Conservation (phyloP, 352 stramenopile species). For the Blastocystis sp. region DNA sequence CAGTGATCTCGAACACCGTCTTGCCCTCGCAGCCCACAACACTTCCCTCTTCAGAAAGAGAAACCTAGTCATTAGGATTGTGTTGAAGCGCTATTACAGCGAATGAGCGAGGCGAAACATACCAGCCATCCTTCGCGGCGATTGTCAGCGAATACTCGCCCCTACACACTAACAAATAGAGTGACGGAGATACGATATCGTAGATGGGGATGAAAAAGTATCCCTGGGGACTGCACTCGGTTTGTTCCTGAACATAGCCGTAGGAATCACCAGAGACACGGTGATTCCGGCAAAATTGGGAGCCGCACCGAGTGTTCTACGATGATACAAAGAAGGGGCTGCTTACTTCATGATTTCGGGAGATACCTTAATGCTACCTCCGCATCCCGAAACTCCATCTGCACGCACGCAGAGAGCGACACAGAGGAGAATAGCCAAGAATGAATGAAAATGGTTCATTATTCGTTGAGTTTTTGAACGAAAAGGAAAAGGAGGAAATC, state of each 20-base stretch:
- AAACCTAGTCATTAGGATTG: constrained; percentile 6
- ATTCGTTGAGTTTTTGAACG: neutral
- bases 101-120: constrained; percentile 10
- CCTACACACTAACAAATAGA: neutral
- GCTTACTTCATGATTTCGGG: constrained; percentile 21
- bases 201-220: constrained; percentile 59
- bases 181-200: constrained; percentile 16
- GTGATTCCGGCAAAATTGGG: constrained; percentile 37
- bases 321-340: neutral
- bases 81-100: neutral
- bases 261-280: constrained; percentile 37
- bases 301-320: neutral
- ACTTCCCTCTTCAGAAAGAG: constrained; percentile 8
- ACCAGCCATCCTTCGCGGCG: constrained; percentile 35
- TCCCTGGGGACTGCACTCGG: constrained; percentile 53
- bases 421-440: constrained; percentile 10
- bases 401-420: neutral
- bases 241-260: constrained; percentile 40
- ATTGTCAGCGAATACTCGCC: constrained; percentile 26
- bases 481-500: neutral
- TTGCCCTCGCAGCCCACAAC: constrained; percentile 35
- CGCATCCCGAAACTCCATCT: constrained; percentile 33
- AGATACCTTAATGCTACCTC: constrained; percentile 25
- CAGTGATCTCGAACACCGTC: constrained; percentile 33
- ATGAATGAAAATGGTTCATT: neutral